These are phyloP conservation scores for Kingdonia uniflora DNA, from an alignment of 164 flowering plant genomes.

Conservation along the genomic window DNA sequence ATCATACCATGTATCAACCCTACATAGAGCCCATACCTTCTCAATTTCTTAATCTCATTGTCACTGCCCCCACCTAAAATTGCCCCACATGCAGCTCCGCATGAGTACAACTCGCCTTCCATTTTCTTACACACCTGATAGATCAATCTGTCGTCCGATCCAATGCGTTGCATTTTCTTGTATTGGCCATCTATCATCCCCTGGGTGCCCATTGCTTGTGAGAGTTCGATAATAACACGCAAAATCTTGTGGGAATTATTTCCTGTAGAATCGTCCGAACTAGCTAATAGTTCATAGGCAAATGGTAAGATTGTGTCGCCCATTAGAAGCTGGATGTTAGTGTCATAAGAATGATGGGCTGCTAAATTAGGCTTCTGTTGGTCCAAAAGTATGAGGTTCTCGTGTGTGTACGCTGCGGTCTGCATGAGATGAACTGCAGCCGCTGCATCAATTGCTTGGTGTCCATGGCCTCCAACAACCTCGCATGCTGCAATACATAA, in stretches of 20 bases:
- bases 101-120: slow-evolving; percentile 40
- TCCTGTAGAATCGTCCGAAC: slow-evolving; percentile 14
- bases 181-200: slow-evolving; percentile 37
- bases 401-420: slow-evolving; percentile 36
- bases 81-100: slow-evolving; percentile 67
- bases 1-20: slow-evolving; percentile 37
- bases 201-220: slow-evolving; percentile 38
- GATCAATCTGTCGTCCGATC: slow-evolving; percentile 2
- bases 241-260: slow-evolving; percentile 21
- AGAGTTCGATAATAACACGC: slow-evolving; percentile 41
- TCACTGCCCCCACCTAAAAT: slow-evolving; percentile 65
- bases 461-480: slow-evolving; percentile 45
- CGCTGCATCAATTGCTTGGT: slow-evolving; percentile 44
- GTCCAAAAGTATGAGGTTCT: slow-evolving; percentile 23
- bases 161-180: slow-evolving; percentile 8
- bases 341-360: slow-evolving; percentile 12
- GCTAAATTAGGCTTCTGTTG: slow-evolving; percentile 12
- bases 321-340: slow-evolving; percentile 45
- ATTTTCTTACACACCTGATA: slow-evolving; percentile 23
- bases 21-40: slow-evolving; percentile 37
- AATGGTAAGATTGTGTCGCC: slow-evolving; percentile 46
- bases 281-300: slow-evolving; percentile 36
- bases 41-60: slow-evolving; percentile 43
- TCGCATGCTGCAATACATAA: slow-evolving; percentile 56
- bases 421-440: slow-evolving; percentile 45